Evolutionary conservation across 2,329 filamentous ascomycete species (phyloP), one percentile per base, ranked within the genome.

Genomic region (Exophiala bonariae): DNA sequence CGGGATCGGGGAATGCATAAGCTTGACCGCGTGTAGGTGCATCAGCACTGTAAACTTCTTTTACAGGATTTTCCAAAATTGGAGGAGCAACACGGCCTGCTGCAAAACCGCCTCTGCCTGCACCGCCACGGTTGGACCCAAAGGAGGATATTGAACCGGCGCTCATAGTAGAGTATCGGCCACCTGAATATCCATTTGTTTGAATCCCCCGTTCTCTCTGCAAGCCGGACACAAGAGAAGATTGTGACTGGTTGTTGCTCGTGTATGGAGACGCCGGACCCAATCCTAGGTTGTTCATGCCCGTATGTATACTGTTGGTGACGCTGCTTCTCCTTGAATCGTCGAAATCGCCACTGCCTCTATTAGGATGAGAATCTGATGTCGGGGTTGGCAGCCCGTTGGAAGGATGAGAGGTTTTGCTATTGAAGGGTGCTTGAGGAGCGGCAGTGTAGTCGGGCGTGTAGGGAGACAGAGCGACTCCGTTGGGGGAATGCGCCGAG

Each of bases 331-430:
- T 71, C 36, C 73, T 68, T 9, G 73, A 75, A 47, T 75, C 72
- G 14, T 68, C 53, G 13, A 65, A 64, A n/a, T 74, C 70, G 30
- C 63, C 64, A 57, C 66, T 73, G 18, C 61, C 62, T 23, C 68
- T 65, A 17, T 78, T 71, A 1, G 73, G 68, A 23, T 68, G 63
- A 4, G 72, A 71, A 39, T 82, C 79, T 36, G 76, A 72, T 52
- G 78, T 79, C 56, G 82, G 79, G 0, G 79, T 79, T 2, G 81
- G 80, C 8, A 83, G 65, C 32, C 71, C 66, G 56, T 69, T 68
- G 53, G 59, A 69, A 23, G 61, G 68, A 54, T 64, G 72, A 55
- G 61, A 63, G 3, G 63, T 61, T 26, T 61, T 56, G 46, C 68
- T 70, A 36, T 62, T 66, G 2, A 68, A 70, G 1, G 67, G 67